Conservation (phyloP, 1,284 basidiomycete species). For the Anthracocystis setariae region DNA sequence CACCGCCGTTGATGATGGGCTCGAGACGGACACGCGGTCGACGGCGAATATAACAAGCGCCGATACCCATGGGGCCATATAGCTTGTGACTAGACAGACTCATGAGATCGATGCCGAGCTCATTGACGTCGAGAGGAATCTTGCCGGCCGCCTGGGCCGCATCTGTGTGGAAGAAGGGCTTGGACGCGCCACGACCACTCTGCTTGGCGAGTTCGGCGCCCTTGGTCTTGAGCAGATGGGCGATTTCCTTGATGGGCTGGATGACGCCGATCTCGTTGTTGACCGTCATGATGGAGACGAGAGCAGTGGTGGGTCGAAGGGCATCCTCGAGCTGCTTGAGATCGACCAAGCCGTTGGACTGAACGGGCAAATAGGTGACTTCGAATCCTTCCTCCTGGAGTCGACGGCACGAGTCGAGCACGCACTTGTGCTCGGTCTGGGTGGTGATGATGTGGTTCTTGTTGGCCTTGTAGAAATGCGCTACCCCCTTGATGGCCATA, state of each 20-base stretch:
- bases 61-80: conserved; percentile 97
- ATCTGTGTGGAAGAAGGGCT: conserved; percentile 94
- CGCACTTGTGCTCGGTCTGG: conserved; percentile 92
- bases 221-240: conserved; percentile 75
- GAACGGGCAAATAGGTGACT: conserved; percentile 94
- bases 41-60: conserved; percentile 91
- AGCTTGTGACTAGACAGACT: conserved; percentile 97
- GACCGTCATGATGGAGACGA: conserved; percentile 97
- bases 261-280: conserved; percentile 99
- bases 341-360: conserved; percentile 83
- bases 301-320: conserved; percentile 82
- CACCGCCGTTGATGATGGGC: conserved; percentile 93
- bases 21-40: conserved; percentile 93
- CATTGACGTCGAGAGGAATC: conserved; percentile 80
- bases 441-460: conserved; percentile 73
- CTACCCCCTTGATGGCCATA: conserved; percentile 96
- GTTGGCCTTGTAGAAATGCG: conserved; percentile 75
- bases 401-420: conserved; percentile 95
- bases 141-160: conserved; percentile 91
- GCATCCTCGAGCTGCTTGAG: conserved; percentile 80
- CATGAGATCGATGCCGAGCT: conserved; percentile 93
- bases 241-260: conserved; percentile 96
- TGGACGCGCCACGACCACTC: conserved; percentile 70
- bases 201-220: conserved; percentile 76
- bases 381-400: conserved; percentile 97